Base-by-base conservation (phyloP, 331 rosid genomes). In the Pyrus hybrid region DNA sequence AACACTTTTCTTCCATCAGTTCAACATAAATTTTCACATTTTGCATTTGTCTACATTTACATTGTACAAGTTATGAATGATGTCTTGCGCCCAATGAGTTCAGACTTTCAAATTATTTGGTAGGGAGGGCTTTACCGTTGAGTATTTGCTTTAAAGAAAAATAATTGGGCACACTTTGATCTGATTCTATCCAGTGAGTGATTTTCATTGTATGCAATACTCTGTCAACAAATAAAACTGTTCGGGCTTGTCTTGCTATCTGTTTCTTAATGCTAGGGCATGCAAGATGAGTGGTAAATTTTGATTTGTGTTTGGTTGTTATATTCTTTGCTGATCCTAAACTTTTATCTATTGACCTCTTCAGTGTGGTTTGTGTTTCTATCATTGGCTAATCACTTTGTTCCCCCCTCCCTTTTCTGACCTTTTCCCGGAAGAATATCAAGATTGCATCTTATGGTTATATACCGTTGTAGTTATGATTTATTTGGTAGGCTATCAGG, bases 131-230 rank as follows among this genome's bases (percentile, higher is more conserved):
- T 23, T 22, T 58, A 6, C 16, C 4, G 29, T 58, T 25, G 5
- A 61, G 1, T 61, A 11, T 22, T 61, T 61, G 16, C 65, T 5
- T 2, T 25, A 61, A 61, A 61, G 65, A 61, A 22, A 56, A 61
- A 23, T 61, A 5, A 61, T 51, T 51, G 17, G 32, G 20, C 73
- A 71, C 53, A 58, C 60, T 78, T 75, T 80, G 65, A 41, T 32
- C 58, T 84, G 78, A 72, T 16, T 79, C 25, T 60, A 32, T 35
- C 63, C 56, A 8, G 23, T 11, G 68, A 62, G 20, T 64, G 63
- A 74, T 22, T 72, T 14, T 30, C 3, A 11, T 56, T 14, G 51
- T 28, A 49, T 51, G 20, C 45, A 20, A 5, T 29, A 28, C 67
- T 17, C 67, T 63, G 8, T 16, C n/a, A 28, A 47, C 13, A 13